Evolutionary conservation across 73 alveolate genomes (phyloP).

Genomic region (Paramecium caudatum): DNA sequence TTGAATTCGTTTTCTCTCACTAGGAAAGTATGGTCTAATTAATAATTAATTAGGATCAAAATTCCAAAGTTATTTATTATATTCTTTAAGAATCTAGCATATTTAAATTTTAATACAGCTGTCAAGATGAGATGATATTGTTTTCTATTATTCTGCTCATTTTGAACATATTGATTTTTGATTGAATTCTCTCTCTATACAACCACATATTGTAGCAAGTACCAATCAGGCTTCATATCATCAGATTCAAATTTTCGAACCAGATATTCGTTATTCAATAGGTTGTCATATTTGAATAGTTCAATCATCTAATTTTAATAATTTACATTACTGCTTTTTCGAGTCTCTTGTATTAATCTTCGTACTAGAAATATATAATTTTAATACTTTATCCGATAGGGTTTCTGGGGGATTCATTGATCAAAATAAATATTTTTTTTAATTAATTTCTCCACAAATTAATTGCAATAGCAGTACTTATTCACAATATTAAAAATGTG

Average conservation of each 20-base stretch:
- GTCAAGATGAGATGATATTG: slow-evolving; percentile 52
- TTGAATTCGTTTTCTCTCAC: slow-evolving; percentile 24
- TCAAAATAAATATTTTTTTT: neutral
- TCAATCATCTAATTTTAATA: slow-evolving; percentile 44
- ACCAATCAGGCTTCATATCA: slow-evolving; percentile 8
- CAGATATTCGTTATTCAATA: slow-evolving; percentile 42
- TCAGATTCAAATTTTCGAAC: slow-evolving; percentile 54
- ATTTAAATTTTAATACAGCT: neutral
- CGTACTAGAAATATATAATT: neutral
- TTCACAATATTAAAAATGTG: neutral
- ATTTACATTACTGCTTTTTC: slow-evolving; percentile 41
- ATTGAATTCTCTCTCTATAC: slow-evolving; percentile 68
- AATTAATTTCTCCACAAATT: neutral
- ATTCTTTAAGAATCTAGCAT: slow-evolving; percentile 5
- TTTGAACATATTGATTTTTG: slow-evolving; percentile 43
- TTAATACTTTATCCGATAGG: slow-evolving; percentile 45
- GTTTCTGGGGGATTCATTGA: neutral
- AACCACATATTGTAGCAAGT: neutral
- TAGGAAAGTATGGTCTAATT: slow-evolving; percentile 22
- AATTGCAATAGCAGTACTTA: neutral
- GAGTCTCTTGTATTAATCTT: slow-evolving; percentile 43
- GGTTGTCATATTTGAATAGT: slow-evolving; percentile 42
- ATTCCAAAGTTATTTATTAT: slow-evolving; percentile 10
- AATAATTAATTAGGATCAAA: neutral
- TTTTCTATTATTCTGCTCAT: slow-evolving; percentile 52